A percentile compares a stretch with the other conserved stretches of the same genome.
These are phyloP conservation scores for Macadamia tetraphylla DNA, from an alignment of 164 flowering plant species.

Conservation along the genomic window DNA sequence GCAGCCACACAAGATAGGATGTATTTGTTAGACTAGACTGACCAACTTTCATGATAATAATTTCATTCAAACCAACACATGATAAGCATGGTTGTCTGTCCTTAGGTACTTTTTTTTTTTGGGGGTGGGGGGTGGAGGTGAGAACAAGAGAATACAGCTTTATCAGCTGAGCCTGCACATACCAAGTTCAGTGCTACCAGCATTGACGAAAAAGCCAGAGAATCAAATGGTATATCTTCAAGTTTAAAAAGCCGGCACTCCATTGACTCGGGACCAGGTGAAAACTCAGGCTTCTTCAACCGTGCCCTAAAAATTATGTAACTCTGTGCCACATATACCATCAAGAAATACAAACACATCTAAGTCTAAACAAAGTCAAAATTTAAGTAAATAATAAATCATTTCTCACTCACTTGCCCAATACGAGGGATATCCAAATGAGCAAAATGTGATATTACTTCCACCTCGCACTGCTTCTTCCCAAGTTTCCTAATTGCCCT, in stretches of 20 bases:
- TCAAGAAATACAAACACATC: slow-evolving; percentile 10
- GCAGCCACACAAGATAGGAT: slow-evolving; percentile 16
- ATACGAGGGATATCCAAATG: slow-evolving; percentile 91
- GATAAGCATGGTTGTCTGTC: not conserved
- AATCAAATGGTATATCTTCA: slow-evolving; percentile 86
- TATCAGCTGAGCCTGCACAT: slow-evolving; percentile 9
- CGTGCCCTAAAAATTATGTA: slow-evolving; percentile 80
- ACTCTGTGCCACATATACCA: slow-evolving; percentile 49
- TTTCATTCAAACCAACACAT: not conserved
- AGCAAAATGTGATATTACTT: slow-evolving; percentile 80
- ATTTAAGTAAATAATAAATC: slow-evolving; percentile 1
- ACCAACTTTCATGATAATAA: not conserved
- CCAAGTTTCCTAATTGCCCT: slow-evolving; percentile 89
- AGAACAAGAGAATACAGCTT: not conserved
- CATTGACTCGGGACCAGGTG: slow-evolving; percentile 87
- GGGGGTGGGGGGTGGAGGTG: not conserved
- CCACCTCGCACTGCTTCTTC: slow-evolving; percentile 98
- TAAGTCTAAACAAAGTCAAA: slow-evolving; percentile 5
- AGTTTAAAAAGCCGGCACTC: slow-evolving; percentile 77
- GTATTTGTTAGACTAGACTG: not conserved
- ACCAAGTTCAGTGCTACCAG: slow-evolving; percentile 81
- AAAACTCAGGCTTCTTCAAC: slow-evolving; percentile 70
- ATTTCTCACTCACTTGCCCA: slow-evolving; percentile 62
- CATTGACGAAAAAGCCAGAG: slow-evolving; percentile 91
- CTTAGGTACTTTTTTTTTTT: not conserved